Evolutionary conservation across 192 early-diverging fungal genomes (phyloP).

Genomic region (Pilaira anomala): DNA sequence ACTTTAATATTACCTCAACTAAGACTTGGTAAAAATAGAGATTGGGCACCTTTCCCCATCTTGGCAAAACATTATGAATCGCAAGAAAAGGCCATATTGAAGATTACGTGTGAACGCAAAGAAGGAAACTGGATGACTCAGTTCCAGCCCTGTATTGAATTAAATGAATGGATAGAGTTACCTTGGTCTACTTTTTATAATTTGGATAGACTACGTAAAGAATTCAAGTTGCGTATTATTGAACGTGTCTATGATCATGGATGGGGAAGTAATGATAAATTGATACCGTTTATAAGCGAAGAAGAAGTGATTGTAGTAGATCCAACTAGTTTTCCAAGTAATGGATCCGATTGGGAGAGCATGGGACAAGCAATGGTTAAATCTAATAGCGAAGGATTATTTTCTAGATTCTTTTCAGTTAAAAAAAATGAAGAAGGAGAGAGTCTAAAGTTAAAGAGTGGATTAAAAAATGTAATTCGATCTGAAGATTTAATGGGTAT

Average conservation of each 20-base stretch:
- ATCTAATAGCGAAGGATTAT: not conserved
- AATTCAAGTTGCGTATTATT: slow-evolving; percentile 21
- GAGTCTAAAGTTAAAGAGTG: not conserved
- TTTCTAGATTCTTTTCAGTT: not conserved
- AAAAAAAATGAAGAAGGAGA: not conserved
- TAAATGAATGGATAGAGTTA: slow-evolving; percentile 21
- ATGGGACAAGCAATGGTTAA: slow-evolving; percentile 1
- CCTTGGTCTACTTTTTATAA: slow-evolving; percentile 33
- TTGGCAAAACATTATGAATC: slow-evolving; percentile 8
- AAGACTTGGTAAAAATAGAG: slow-evolving; percentile 4
- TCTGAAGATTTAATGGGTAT: not conserved
- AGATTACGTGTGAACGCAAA: not conserved
- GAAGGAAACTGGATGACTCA: not conserved
- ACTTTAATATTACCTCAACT: slow-evolving; percentile 21
- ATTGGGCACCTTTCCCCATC: slow-evolving; percentile 17
- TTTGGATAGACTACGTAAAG: slow-evolving; percentile 2
- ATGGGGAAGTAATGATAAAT: slow-evolving; percentile 13
- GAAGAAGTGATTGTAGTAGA: slow-evolving; percentile 21
- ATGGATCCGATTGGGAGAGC: slow-evolving; percentile 18
- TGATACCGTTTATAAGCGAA: not conserved
- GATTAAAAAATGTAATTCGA: slow-evolving; percentile 1
- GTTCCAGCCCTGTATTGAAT: not conserved
- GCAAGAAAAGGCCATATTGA: not conserved
- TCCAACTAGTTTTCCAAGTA: slow-evolving; percentile 20
- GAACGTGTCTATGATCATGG: slow-evolving; percentile 18